Conservation (phyloP, 192 early-diverging fungal genomes). For the Linnemannia hyalina region DNA sequence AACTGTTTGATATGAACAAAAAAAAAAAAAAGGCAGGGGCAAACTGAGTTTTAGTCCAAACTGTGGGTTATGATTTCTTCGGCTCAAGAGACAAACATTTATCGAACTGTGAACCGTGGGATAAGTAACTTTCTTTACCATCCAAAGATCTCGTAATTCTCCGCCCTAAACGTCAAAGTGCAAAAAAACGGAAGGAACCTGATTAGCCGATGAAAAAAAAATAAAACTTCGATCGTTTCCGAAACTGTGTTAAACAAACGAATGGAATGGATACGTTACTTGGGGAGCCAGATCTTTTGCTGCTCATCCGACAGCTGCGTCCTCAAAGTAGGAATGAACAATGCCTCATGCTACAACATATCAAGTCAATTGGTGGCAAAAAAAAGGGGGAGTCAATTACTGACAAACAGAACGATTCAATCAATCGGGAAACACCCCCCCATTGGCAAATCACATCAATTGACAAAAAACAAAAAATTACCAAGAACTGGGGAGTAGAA, state of each 20-base stretch:
- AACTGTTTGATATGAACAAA: constrained; percentile 32
- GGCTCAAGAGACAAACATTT: not conserved
- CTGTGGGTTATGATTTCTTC: not conserved
- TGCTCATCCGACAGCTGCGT: constrained; percentile 59
- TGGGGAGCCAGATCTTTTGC: constrained; percentile 53
- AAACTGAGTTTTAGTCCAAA: not conserved
- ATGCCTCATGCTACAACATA: constrained; percentile 48
- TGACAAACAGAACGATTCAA: constrained; percentile 19
- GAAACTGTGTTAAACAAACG: not conserved
- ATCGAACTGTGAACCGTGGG: not conserved
- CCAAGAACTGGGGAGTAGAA: constrained; percentile 60
- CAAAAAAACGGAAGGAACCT: not conserved
- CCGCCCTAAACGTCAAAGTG: constrained; percentile 24
- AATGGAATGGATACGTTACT: not conserved
- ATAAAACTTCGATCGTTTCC: not conserved
- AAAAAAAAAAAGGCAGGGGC: not conserved
- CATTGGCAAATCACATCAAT: constrained; percentile 22
- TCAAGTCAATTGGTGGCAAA: not conserved
- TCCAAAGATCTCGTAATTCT: constrained; percentile 75
- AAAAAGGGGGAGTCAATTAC: not conserved
- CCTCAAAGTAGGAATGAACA: constrained; percentile 57
- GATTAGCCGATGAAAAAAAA: not conserved
- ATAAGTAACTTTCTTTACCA: constrained; percentile 48
- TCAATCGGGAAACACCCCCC: constrained; percentile 3
- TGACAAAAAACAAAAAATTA: constrained; percentile 24